Evolutionary conservation across 106 monocot species (phyloP).

Genomic region (Dioscorea dumetorum): DNA sequence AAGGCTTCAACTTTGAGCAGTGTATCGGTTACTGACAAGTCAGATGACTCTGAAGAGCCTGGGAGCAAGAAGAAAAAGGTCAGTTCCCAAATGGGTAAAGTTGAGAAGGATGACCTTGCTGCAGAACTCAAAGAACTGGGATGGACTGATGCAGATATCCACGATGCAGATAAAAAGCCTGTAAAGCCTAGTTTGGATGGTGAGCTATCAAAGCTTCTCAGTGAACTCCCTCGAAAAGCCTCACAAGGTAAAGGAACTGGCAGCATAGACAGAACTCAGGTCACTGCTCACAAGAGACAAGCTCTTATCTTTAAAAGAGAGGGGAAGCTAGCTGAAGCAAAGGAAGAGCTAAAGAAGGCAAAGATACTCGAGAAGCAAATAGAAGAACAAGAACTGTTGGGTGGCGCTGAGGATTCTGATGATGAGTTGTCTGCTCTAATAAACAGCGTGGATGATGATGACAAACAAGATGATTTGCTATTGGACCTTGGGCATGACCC

Average conservation of each 20-base stretch:
- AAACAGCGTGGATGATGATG: slow-evolving; percentile 53
- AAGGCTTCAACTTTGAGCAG: slow-evolving; percentile 30
- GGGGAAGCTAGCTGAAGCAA: slow-evolving; percentile 92
- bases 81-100: slow-evolving; percentile 23
- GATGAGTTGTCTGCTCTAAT: slow-evolving; percentile 79
- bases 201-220: slow-evolving; percentile 66
- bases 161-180: slow-evolving; percentile 47
- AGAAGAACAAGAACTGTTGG: slow-evolving; percentile 85
- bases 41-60: slow-evolving; percentile 23
- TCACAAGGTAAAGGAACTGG: slow-evolving; percentile 20
- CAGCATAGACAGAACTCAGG: slow-evolving; percentile 58
- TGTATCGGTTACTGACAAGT: slow-evolving; percentile 14
- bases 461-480: slow-evolving; percentile 32
- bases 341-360: slow-evolving; percentile 95
- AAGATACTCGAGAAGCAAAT: slow-evolving; percentile 86
- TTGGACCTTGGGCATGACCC: slow-evolving; percentile 14
- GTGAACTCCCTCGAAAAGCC: slow-evolving; percentile 43
- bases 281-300: slow-evolving; percentile 70
- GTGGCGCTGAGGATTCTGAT: slow-evolving; percentile 72
- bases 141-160: slow-evolving; percentile 83
- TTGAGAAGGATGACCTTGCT: slow-evolving; percentile 54
- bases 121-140: slow-evolving; percentile 80
- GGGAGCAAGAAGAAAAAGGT: slow-evolving; percentile 17
- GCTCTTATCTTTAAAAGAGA: slow-evolving; percentile 81
- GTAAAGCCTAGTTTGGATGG: slow-evolving; percentile 60